Conservation (phyloP, 495 filamentous ascomycete genomes). For the Schizothecium vesticola region DNA sequence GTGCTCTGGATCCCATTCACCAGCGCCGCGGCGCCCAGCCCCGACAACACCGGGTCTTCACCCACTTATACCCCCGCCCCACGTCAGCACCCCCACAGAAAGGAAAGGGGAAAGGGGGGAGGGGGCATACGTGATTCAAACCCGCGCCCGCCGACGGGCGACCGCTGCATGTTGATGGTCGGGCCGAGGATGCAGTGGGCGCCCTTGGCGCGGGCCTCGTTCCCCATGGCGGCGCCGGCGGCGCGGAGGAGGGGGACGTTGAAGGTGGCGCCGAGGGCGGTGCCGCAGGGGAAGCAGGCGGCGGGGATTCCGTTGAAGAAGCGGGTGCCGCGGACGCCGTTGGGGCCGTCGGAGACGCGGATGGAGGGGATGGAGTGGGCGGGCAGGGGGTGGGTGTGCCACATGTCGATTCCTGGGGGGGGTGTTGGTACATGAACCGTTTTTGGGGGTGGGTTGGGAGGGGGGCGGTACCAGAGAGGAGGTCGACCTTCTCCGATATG, state of each 20-base stretch:
- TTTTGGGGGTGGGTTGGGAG: not conserved
- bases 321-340: slow-evolving; percentile 67
- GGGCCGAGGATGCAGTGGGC: slow-evolving; percentile 68
- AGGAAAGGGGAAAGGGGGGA: too few relatives aligned
- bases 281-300: slow-evolving; percentile 65
- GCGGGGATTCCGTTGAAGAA: slow-evolving; percentile 67
- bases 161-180: slow-evolving; percentile 72
- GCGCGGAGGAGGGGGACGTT: slow-evolving; percentile 56
- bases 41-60: slow-evolving; percentile 70
- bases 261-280: slow-evolving; percentile 68
- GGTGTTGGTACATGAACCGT: not conserved
- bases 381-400: slow-evolving; percentile 57
- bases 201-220: slow-evolving; percentile 65
- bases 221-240: slow-evolving; percentile 58
- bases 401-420: slow-evolving; percentile 53
- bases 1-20: slow-evolving; percentile 66
- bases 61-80: slow-evolving; percentile 35
- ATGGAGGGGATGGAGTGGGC: slow-evolving; percentile 55
- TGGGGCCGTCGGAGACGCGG: slow-evolving; percentile 68
- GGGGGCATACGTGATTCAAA: slow-evolving; percentile 55
- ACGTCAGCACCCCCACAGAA: too few relatives aligned
- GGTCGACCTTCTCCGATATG: slow-evolving; percentile 55
- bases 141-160: slow-evolving; percentile 68
- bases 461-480: slow-evolving; percentile 49
- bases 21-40: slow-evolving; percentile 58